phyloP scores from a whole-genome alignment of 768 basidiomycete species.

The Phylloporus rhodoxanthus region DNA sequence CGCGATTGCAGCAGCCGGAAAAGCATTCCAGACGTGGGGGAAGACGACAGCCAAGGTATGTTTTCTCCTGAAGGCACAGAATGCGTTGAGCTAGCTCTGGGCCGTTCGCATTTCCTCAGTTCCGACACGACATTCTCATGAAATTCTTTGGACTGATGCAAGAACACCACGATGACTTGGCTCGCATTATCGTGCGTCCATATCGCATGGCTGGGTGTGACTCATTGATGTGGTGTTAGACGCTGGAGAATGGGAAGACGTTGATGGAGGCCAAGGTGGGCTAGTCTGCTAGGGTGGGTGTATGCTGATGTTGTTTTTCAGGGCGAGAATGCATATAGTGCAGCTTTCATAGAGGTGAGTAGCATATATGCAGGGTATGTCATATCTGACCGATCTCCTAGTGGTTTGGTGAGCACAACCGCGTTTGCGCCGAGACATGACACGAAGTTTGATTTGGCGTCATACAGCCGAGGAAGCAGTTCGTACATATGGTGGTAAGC shows the following conservation, averaged over 20 bases:
- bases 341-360: slow-evolving; percentile 75
- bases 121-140: slow-evolving; percentile 77
- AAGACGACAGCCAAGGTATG: slow-evolving; percentile 80
- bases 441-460: slow-evolving; percentile 1
- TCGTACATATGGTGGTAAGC: slow-evolving; percentile 79
- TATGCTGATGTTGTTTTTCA: slow-evolving; percentile 21
- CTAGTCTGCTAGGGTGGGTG: background rate
- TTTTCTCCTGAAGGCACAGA: background rate
- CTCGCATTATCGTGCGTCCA: slow-evolving; percentile 69
- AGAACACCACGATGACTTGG: slow-evolving; percentile 81
- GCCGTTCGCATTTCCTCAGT: slow-evolving; percentile 18
- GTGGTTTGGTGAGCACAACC: slow-evolving; percentile 67
- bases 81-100: background rate
- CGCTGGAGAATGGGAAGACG: slow-evolving; percentile 94
- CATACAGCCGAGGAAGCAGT: slow-evolving; percentile 82
- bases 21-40: slow-evolving; percentile 81
- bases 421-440: background rate
- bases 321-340: slow-evolving; percentile 82
- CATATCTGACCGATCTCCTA: slow-evolving; percentile 25
- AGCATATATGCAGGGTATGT: slow-evolving; percentile 2
- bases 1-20: slow-evolving; percentile 77
- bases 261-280: slow-evolving; percentile 72
- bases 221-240: slow-evolving; percentile 41
- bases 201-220: background rate
- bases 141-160: slow-evolving; percentile 77